Conservation (phyloP, 2,329 filamentous ascomycete genomes). For the Pseudocercospora macadamiae region DNA sequence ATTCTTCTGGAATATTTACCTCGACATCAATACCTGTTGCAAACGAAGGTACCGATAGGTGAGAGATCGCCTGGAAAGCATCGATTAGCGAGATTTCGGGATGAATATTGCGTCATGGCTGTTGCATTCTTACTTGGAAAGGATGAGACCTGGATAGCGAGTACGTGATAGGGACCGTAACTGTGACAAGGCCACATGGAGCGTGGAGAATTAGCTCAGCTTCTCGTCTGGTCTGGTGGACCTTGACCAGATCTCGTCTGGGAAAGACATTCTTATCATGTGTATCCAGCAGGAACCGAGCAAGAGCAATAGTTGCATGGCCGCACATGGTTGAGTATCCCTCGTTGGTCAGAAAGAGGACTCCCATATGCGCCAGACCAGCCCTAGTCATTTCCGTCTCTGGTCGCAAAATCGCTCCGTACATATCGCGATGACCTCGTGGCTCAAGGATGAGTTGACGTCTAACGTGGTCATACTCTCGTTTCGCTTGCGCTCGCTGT, state of each 20-base stretch:
- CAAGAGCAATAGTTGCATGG: slow-evolving; percentile 56
- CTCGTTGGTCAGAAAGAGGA: slow-evolving; percentile 53
- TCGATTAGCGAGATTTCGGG: too few relatives aligned
- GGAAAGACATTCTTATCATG: slow-evolving; percentile 47
- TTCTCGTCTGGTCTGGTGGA: slow-evolving; percentile 32
- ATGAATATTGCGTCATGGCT: too few relatives aligned
- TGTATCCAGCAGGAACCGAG: slow-evolving; percentile 40
- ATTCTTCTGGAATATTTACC: slow-evolving; percentile 36
- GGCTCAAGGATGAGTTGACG: slow-evolving; percentile 51
- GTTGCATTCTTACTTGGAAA: too few relatives aligned
- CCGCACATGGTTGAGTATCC: slow-evolving; percentile 57
- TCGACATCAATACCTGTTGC: slow-evolving; percentile 39
- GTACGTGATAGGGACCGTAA: slow-evolving; percentile 44
- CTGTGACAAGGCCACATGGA: slow-evolving; percentile 48
- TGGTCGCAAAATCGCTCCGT: slow-evolving; percentile 51
- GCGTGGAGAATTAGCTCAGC: slow-evolving; percentile 46
- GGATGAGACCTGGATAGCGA: slow-evolving; percentile 41
- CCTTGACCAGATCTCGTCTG: slow-evolving; percentile 36
- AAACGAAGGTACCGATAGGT: slow-evolving; percentile 49
- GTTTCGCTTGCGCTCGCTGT: slow-evolving; percentile 39
- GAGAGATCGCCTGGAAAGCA: slow-evolving; percentile 44
- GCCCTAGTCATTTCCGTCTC: slow-evolving; percentile 42
- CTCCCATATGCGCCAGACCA: slow-evolving; percentile 53
- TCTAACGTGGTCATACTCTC: slow-evolving; percentile 39
- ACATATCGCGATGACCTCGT: slow-evolving; percentile 56